Conservation (phyloP, 345 rosid genomes). For the Eucalyptus leucophloia region DNA sequence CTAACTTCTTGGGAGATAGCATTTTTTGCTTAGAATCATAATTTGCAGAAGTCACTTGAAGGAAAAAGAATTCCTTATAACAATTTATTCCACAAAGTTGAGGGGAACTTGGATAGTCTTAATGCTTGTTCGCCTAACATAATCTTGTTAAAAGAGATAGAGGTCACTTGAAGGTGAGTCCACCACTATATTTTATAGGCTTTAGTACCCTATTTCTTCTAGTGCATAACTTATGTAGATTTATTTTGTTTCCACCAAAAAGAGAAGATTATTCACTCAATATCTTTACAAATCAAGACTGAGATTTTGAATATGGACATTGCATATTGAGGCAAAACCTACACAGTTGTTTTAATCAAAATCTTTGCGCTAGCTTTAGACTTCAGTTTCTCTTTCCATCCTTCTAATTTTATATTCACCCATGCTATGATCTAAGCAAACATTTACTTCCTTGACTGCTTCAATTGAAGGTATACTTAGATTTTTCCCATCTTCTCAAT, state of each 20-base stretch:
- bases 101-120: not conserved
- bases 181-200: not conserved
- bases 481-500: not conserved
- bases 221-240: not conserved
- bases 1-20: not conserved
- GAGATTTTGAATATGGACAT: not conserved
- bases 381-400: not conserved
- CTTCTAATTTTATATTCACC: not conserved
- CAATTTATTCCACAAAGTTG: not conserved
- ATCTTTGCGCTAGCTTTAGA: too few species aligned
- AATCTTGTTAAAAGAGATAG: not conserved
- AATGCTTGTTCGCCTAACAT: not conserved
- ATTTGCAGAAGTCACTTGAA: not conserved
- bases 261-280: not conserved
- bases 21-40: too few species aligned
- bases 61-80: not conserved
- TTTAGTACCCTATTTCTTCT: not conserved
- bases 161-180: not conserved
- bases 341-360: rapidly evolving
- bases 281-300: not conserved
- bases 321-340: not conserved
- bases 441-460: not conserved
- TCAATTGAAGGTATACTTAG: not conserved
- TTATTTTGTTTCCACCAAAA: not conserved
- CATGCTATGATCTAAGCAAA: not conserved